Base-by-base conservation (phyloP, 1,284 basidiomycete genomes). In the Phlebopus sp. region DNA sequence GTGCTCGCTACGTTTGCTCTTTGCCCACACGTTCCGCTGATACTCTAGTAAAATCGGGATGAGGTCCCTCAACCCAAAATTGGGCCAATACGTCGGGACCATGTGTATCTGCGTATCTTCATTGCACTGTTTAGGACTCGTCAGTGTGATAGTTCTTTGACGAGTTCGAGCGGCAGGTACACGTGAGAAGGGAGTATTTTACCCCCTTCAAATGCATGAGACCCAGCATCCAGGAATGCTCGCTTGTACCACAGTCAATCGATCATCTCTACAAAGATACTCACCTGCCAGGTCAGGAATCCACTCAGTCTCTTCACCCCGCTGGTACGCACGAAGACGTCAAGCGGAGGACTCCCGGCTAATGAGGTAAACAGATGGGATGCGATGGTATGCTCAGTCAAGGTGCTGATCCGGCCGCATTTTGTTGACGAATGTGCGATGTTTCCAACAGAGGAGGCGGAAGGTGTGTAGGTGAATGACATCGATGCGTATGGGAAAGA, bases 201-300 rank as follows among this genome's bases (percentile, higher is more conserved):
- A 2, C 8, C 9, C 25, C 25, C 4, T 29, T 9, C 27, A 29
- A 29, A 11, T 11, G 10, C 27, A 29, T 29, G 27, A 29, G 4
- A 11, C 10, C 27, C 25, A 25, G 27, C 8, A 29, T 25, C 25
- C 25, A 25, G 25, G 8, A 29, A 9, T 8, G 8, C 27, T 29
- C 4, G 27, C 8, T 8, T 29, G 2, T 29, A 29, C 27, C 4
- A 29, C 27, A 8, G 10, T 4, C 27, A 29, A 11, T 25, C 25
- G 25, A n/a, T 8, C 25, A 25, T 5, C 27, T 29, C 4, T 29
- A 29, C 27, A 29, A 8, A 29, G 9, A 29, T 2, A 29, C 81
- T 50, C 49, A 89, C 92, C 84, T 97, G 95, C 95, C 94, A 98
- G 19, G 96, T 81, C 66, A 98, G 71, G 63, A 87, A 99, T 63